These are phyloP conservation scores for Lactarius pseudohatsudake DNA, from an alignment of 768 basidiomycete genomes.

Conservation along the genomic window DNA sequence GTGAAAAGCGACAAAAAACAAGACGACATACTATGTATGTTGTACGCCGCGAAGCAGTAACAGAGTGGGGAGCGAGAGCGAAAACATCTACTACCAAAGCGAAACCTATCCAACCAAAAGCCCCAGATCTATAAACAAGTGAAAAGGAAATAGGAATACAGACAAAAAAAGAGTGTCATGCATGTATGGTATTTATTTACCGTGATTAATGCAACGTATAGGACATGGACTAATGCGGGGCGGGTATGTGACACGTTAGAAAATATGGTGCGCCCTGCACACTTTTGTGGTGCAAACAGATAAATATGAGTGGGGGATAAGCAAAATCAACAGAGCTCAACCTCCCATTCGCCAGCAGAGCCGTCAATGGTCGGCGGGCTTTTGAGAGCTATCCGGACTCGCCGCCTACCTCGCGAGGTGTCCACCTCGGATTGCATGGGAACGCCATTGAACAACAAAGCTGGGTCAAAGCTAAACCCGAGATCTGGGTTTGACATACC, in stretches of 20 bases:
- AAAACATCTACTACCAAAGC: background rate
- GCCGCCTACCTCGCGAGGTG: constrained; percentile 42
- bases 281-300: constrained; percentile 20
- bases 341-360: constrained; percentile 79
- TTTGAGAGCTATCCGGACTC: constrained; percentile 67
- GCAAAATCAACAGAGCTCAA: constrained; percentile 56
- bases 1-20: constrained; percentile 16
- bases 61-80: background rate
- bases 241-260: constrained; percentile 14
- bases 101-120: constrained; percentile 24
- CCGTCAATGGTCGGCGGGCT: constrained; percentile 59
- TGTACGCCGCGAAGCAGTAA: constrained; percentile 7
- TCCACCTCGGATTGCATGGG: constrained; percentile 37
- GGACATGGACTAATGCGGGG: constrained; percentile 13
- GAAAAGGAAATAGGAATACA: constrained; percentile 23
- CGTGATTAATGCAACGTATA: constrained; percentile 22
- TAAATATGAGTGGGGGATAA: constrained; percentile 22
- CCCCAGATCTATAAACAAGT: constrained; percentile 25
- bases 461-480: constrained; percentile 37
- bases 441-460: constrained; percentile 41
- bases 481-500: constrained; percentile 41
- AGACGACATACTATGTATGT: constrained; percentile 10
- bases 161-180: constrained; percentile 19
- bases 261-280: constrained; percentile 17
- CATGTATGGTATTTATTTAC: constrained; percentile 25